Conservation (phyloP, 176 grass and related monocot species). For the Aegilops tauschii region DNA sequence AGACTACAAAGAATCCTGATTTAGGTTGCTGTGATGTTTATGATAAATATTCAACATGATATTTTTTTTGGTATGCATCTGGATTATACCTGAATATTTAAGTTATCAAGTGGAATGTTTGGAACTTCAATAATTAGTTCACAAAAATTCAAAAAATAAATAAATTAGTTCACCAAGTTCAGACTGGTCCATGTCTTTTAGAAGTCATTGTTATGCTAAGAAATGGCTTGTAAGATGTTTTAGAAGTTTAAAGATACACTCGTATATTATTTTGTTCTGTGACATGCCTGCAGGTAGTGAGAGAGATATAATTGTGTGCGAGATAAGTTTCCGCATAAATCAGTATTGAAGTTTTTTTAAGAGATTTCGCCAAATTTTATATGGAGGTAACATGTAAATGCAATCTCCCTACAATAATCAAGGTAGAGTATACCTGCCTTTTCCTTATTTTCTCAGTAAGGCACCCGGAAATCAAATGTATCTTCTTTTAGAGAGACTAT, state of each 20-base stretch:
- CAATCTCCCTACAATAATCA: neutral
- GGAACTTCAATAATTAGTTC: neutral
- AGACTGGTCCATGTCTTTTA: neutral
- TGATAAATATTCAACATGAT: conserved; percentile 3
- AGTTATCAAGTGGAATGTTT: neutral
- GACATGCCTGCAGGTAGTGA: neutral
- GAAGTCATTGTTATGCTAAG: neutral
- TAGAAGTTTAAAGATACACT: neutral
- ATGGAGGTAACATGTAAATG: neutral
- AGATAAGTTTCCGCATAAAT: too few relatives aligned
- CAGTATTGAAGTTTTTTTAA: too few relatives aligned
- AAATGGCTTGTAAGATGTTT: neutral
- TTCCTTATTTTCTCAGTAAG: neutral
- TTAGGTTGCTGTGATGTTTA: neutral
- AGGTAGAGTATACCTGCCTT: neutral
- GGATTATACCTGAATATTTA: neutral
- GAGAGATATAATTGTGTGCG: too few relatives aligned
- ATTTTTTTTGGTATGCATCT: neutral
- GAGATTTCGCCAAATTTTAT: too few relatives aligned
- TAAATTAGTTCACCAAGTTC: neutral
- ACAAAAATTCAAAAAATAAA: neutral
- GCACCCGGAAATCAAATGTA: neutral
- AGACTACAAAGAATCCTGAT: neutral
- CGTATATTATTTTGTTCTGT: neutral
- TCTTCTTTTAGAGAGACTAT: neutral